Base-by-base conservation (phyloP, 495 filamentous ascomycete genomes). In the Penicillium simplicissimum region DNA sequence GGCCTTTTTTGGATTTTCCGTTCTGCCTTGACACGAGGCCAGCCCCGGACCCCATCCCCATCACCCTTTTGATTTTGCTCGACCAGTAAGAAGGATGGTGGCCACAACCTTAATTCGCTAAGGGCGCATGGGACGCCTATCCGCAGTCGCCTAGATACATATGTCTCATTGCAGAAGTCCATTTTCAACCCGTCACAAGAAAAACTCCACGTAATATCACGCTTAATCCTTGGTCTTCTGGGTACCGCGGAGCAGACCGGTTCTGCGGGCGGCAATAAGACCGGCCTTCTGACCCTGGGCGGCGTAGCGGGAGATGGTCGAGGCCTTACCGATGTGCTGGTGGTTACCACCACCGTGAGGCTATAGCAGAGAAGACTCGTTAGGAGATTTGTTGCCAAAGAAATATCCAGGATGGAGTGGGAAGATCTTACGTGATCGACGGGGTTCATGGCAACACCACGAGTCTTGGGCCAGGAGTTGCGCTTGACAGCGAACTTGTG, bases 331-430 rank as follows among this genome's bases (percentile, higher is more conserved):
- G 75, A 99, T 99, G 84, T 99, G 95, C 86, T 99, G 95, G 84
- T 99, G 95, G 86, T 99, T 99, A 96, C 95, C 95, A 94, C 90
- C 90, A 90, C 95, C 95, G 91, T 98, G 95, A 84, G 95, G 95
- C 85, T 88, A 62, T 72, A 75, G 52, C 43, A 57, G 62, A 56
- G 59, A 36, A 58, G 68, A 84, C 63, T 55, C 11, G 36, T 38
- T 55, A 38, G 34, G 40, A 82, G 73, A 63, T 48, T 61, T 57
- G 38, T 36, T 2, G 19, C 8, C 13, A 21, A 55, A 25, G 61
- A 23, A 35, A 19, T 17, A n/a, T n/a, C 14, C n/a, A 1, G 19
- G 47, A 3, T 25, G 7, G 6, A 61, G 40, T 6, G 4, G 51
- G 15, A 9, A 58, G 57, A 63, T 58, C 86, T 82, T 86, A 88